Evolutionary conservation across 129 eudicot genomes (phyloP).

Genomic region (Helianthus annuus): HanXRQr2.0-SUNRISE NC_035441.2:183132423-183132922

Average conservation of each 20-base stretch:
- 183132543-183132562: not conserved
- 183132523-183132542: conserved; percentile 12
- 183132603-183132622: not conserved
- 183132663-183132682: not conserved
- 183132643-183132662: not conserved
- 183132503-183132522: conserved; percentile 3
- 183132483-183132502: not conserved
- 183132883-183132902: no score
- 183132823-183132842: no score
- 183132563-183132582: not conserved
- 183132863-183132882: no score
- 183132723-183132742: no score
- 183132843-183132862: no score
- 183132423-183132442: conserved; percentile 31
- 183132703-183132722: no score
- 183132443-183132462: conserved; percentile 1
- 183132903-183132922: no score
- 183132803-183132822: no score
- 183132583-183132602: not conserved
- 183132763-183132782: not conserved
- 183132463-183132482: conserved; percentile 17
- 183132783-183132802: no score
- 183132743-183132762: no score
- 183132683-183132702: no score
- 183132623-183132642: not conserved